Base-by-base conservation (phyloP, 2,329 filamentous ascomycete species). In the Biscogniauxia mediterranea region DNA sequence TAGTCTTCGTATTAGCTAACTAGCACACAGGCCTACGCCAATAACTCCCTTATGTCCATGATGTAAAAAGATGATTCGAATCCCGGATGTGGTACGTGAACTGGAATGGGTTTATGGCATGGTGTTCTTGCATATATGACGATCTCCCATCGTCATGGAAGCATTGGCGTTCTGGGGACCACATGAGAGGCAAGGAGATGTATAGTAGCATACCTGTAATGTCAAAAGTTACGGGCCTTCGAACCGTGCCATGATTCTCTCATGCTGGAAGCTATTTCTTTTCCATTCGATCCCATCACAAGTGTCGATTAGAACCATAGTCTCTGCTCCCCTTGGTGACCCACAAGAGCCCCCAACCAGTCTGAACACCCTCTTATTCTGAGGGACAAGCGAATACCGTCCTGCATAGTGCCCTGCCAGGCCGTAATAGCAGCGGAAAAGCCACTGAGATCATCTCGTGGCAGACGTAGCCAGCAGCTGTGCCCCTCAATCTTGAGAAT, bases 41-140 rank as follows among this genome's bases (percentile, higher is more conserved):
- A 92, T 73, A 93, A 85, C 76, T 93, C 91, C 61, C 85, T 96
- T 73, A 89, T 91, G 82, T 90, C 87, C 62, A 83, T 93, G 81
- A 89, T 92, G 85, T 90, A 83, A 70, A 70, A 69, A 61, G 57
- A 59, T 42, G 55, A 52, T 56, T 60, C 54, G 11, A 55, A 64
- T 64, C 57, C 64, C 55, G 58, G 53, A 59, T 66, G 51, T 56
- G 61, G 57, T 57, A 64, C 61, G 57, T 61, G 59, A 67, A 66
- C 57, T 68, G 60, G 64, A 56, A 62, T 66, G 61, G 65, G 61
- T 68, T 64, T 65, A 63, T 62, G 62, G 66, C 58, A 68, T 67
- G 64, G 62, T 62, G 69, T 69, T 69, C 63, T 71, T 72, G 71
- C 70, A 72, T 72, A 71, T 69, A 61, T 68, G 69, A 64, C 67